A percentile compares a stretch with the other conserved stretches of the same genome.
Evolutionary conservation across 148 eudicot species (phyloP).

Genomic region (Tetragonia tetragonoides): DNA sequence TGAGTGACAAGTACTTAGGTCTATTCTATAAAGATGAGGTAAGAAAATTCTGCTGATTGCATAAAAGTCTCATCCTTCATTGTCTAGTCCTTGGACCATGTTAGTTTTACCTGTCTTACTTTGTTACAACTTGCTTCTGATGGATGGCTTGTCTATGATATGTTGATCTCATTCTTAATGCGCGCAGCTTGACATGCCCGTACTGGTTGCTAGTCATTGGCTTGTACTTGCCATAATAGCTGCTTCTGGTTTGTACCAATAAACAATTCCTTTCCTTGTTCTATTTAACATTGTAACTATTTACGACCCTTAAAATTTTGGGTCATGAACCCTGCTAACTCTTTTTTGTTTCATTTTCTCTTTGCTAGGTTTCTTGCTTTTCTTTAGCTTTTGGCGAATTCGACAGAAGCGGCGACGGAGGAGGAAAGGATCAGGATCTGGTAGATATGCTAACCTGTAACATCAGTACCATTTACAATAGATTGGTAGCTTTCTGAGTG

Average conservation of each 20-base stretch:
- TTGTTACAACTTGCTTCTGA: background rate
- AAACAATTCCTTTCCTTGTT: background rate
- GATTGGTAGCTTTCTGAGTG: background rate
- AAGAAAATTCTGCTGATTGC: conserved; percentile 18
- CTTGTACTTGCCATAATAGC: conserved; percentile 75
- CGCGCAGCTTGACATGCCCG: conserved; percentile 80
- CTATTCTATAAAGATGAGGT: conserved; percentile 70
- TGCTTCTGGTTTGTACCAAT: conserved; percentile 56
- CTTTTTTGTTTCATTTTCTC: background rate
- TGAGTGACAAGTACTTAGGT: conserved; percentile 66
- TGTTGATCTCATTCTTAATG: background rate
- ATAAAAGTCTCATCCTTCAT: background rate
- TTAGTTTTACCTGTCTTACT: background rate
- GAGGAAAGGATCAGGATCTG: conserved; percentile 70
- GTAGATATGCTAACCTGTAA: conserved; percentile 47
- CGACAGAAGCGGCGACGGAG: conserved; percentile 73
- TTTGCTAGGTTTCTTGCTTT: conserved; percentile 59
- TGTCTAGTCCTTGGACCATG: background rate
- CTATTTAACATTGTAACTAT: background rate
- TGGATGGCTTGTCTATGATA: background rate
- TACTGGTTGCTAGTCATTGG: conserved; percentile 79
- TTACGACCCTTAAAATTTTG: background rate
- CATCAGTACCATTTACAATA: background rate
- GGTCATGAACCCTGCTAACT: background rate
- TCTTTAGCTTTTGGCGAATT: conserved; percentile 79